phyloP scores from a whole-genome alignment of 106 monocot species.

The Platanthera zijinensis region DNA sequence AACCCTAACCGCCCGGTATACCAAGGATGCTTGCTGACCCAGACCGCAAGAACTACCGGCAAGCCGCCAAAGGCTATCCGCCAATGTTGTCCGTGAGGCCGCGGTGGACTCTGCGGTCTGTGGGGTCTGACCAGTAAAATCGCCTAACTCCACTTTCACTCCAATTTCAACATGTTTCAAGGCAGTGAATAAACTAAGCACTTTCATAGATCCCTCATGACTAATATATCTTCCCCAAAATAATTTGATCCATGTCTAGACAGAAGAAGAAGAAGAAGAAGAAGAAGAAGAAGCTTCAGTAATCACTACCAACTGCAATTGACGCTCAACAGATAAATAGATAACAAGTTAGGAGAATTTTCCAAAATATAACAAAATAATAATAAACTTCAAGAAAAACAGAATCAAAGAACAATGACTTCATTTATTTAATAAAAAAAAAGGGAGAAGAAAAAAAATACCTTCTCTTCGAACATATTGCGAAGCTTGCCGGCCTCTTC shows the following conservation, averaged over 20 bases:
- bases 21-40: too few species aligned
- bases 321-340: neutral
- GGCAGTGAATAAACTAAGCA: neutral
- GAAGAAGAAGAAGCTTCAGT: neutral
- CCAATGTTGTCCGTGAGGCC: too few species aligned
- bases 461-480: conserved; percentile 60
- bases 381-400: neutral
- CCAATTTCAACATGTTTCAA: too few species aligned
- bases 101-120: too few species aligned
- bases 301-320: neutral
- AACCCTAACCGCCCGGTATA: too few species aligned
- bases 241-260: neutral
- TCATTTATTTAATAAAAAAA: neutral
- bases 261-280: neutral
- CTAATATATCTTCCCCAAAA: neutral
- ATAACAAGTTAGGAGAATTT: too few species aligned
- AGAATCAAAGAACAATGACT: neutral
- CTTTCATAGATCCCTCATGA: neutral
- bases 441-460: conserved; percentile 4
- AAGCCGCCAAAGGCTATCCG: too few species aligned
- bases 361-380: too few species aligned
- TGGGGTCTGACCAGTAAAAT: too few species aligned
- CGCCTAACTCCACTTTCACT: too few species aligned
- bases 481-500: conserved; percentile 52
- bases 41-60: too few species aligned